Conservation (phyloP, 2,329 filamentous ascomycete genomes). For the Diplodia scrobiculata region DNA sequence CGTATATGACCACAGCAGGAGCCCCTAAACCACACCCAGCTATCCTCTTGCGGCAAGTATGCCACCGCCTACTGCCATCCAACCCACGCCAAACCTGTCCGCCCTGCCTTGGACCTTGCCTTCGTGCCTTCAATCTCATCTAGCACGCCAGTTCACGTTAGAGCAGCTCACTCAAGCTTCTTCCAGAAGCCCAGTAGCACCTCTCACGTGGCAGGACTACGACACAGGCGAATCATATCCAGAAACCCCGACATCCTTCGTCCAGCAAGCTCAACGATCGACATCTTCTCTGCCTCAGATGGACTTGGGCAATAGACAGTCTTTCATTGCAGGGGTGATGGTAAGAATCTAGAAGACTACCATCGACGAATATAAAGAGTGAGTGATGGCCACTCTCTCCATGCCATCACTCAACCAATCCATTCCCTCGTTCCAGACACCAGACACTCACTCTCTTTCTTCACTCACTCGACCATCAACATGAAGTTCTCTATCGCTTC, state of each 20-base stretch:
- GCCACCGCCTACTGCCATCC: neutral
- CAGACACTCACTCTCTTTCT: neutral
- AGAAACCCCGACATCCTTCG: neutral
- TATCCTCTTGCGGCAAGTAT: neutral
- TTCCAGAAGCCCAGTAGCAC: neutral
- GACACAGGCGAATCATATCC: neutral
- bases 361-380: neutral
- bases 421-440: neutral
- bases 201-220: neutral
- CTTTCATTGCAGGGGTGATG: neutral
- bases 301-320: neutral
- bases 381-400: neutral
- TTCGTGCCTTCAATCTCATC: neutral
- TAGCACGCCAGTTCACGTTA: neutral
- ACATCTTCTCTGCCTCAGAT: neutral
- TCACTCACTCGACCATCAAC: neutral
- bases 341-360: neutral
- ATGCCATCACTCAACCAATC: neutral
- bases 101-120: neutral
- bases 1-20: neutral
- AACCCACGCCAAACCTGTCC: neutral
- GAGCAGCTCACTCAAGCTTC: neutral
- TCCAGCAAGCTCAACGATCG: neutral
- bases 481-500: neutral
- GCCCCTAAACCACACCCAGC: neutral